Evolutionary conservation across 2,329 filamentous ascomycete species (phyloP).

Genomic region (Teratosphaeria pseudoeucalypti): DNA sequence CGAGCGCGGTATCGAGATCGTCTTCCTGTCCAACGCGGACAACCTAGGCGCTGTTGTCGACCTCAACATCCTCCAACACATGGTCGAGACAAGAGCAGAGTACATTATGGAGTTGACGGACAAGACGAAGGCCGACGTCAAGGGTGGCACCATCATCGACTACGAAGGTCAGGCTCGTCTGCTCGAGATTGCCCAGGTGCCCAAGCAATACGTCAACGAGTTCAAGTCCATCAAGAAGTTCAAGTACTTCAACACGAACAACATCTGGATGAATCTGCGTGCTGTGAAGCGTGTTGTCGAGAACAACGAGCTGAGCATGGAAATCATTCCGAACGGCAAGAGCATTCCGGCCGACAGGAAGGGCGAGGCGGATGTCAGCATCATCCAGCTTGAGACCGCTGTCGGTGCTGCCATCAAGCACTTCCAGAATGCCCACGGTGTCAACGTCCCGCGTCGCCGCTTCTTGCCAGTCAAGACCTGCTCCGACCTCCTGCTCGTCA

Average conservation of each 20-base stretch:
- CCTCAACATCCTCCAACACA: conserved; percentile 96
- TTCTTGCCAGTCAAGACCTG: conserved; percentile 99
- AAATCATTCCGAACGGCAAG: conserved; percentile 99
- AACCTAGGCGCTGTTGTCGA: conserved; percentile 97
- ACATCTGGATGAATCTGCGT: conserved; percentile 98
- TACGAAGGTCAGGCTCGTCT: conserved; percentile 95
- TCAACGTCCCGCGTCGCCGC: conserved; percentile 93
- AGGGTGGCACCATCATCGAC: conserved; percentile 99
- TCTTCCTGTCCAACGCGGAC: conserved; percentile 98
- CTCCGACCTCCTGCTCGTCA: conserved; percentile 98
- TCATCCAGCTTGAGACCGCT: conserved; percentile 96
- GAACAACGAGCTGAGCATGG: conserved; percentile 96
- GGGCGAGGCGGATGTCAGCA: conserved; percentile 95
- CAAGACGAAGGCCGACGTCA: conserved; percentile 99
- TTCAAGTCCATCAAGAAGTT: conserved; percentile 99
- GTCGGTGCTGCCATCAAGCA: conserved; percentile 97
- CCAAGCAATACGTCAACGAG: conserved; percentile 99
- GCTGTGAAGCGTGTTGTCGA: conserved; percentile 98
- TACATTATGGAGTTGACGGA: conserved; percentile 99
- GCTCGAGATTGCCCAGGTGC: conserved; percentile 96
- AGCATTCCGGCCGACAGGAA: conserved; percentile 98
- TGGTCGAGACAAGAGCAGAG: conserved; percentile 93
- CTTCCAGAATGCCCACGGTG: conserved; percentile 96
- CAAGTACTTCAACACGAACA: conserved; percentile 99
- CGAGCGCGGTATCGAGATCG: conserved; percentile 87